Base-by-base conservation (phyloP, 768 basidiomycete genomes). In the Panaeolus cyanescens region DNA sequence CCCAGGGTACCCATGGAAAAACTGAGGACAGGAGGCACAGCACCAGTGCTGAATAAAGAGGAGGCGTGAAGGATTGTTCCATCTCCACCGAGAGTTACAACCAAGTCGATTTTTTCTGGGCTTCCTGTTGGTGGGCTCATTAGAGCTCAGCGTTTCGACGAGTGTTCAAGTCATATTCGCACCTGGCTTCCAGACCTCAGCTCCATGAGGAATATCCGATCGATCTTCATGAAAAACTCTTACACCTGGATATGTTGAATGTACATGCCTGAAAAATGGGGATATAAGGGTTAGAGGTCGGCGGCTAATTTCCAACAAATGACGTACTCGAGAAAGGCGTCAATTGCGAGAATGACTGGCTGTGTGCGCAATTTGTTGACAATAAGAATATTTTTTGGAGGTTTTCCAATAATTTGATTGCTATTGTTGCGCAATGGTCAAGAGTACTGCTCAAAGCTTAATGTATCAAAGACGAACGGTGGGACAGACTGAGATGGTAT, bases 31-130 rank as follows among this genome's bases (percentile, higher is more conserved):
- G 96, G 96, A 4, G 96, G 96, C 7, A 97, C 95, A 20, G 92
- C 91, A n/a, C 91, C 93, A 3, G 86, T 79, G 65, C 88, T 91
- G 74, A 98, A 98, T 8, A 98, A 77, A 6, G 93, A 93, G 1
- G 95, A 95, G 0, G 94, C 93, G 70, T 96, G 95, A 1, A 98
- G 82, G 54, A 97, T 95, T 5, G 96, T 97, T 8, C 96, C 96
- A 70, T 98, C 96, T 32, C 96, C 96, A 45, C 96, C 96, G 1
- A 98, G 76, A 0, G 96, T 96, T 28, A 97, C 86, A 19, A 97
- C 89, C 8, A 98, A 79, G 71, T 95, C 92, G 60, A 96, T 91
- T 58, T 82, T 83, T 64, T 87, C 79, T 3, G 88, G 78, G 54
- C 77, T 75, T 42, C 78, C 80, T 50, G 82, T 82, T 79, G 66